Evolutionary conservation across 345 rosid species (phyloP).

Genomic region (Euphorbia pulcherrima): DNA sequence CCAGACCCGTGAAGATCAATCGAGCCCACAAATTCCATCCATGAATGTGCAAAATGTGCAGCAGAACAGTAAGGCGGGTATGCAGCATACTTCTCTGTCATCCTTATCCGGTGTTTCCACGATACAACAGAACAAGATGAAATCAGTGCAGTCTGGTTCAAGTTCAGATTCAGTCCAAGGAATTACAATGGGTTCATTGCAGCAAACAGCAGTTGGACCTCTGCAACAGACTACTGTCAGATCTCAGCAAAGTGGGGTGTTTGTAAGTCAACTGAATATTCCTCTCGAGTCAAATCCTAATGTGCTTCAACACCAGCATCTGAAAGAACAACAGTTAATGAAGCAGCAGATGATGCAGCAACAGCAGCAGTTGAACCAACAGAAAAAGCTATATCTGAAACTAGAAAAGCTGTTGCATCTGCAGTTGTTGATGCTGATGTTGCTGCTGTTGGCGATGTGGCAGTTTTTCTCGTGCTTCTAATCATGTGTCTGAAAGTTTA

Average conservation of each 20-base stretch:
- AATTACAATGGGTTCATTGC: slow-evolving; percentile 53
- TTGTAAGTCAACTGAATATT: slow-evolving; percentile 52
- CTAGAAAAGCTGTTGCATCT: too few species aligned
- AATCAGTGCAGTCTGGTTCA: slow-evolving; percentile 53
- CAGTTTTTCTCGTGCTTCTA: too few species aligned
- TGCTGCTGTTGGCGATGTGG: too few species aligned
- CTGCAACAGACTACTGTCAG: slow-evolving; percentile 44
- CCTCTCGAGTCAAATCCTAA: slow-evolving; percentile 59
- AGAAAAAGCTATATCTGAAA: slow-evolving; percentile 72
- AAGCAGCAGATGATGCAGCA: slow-evolving; percentile 47
- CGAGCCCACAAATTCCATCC: slow-evolving; percentile 66
- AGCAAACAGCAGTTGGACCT: slow-evolving; percentile 58
- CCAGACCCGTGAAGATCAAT: slow-evolving; percentile 63
- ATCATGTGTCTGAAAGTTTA: too few species aligned
- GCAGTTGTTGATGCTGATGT: too few species aligned
- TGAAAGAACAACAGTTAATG: slow-evolving; percentile 43
- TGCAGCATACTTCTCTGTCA: slow-evolving; percentile 68
- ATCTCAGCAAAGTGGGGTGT: slow-evolving; percentile 56
- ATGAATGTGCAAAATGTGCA: slow-evolving; percentile 59
- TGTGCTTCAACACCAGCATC: slow-evolving; percentile 73
- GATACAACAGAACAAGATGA: slow-evolving; percentile 60
- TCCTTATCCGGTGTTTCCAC: slow-evolving; percentile 64
- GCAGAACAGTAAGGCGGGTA: slow-evolving; percentile 50
- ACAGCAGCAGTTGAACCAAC: slow-evolving; percentile 51
- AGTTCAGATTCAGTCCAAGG: slow-evolving; percentile 71